Base-by-base conservation (phyloP, 495 filamentous ascomycete genomes). In the Daldinia decipiens region DNA sequence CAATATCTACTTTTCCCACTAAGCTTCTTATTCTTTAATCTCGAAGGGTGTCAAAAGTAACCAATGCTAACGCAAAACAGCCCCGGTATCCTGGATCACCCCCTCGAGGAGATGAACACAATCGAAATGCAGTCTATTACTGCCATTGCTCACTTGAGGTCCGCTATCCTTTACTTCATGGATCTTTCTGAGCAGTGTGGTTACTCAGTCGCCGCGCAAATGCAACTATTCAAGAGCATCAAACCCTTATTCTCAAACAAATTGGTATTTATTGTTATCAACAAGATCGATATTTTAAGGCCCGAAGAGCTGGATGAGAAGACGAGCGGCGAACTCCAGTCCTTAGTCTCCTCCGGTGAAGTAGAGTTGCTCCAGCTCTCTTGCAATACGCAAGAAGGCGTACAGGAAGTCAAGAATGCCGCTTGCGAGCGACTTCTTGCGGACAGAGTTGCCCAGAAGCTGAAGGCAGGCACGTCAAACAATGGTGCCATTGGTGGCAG, bases 111-210 rank as follows among this genome's bases (percentile, higher is more conserved):
- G 82, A 99, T 99, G 95, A 99, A 98, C 82, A 98, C 95, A 9
- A 99, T 99, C 78, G 96, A 99, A 80, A 98, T 98, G 94, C 95
- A 85, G 73, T 94, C 91, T 15, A 98, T 99, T 68, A 98, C 95
- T 12, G 95, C 95, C 9, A 96, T 99, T 81, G 95, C 95, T 47
- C 95, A 99, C 85, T 83, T 99, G 64, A 89, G 95, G 55, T 94
- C 93, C 31, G 94, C 94, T 26, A 94, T 98, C 63, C 83, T 97
- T 60, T 99, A 98, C 81, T 99, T 99, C 81, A 97, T 99, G 89
- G 95, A 98, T 82, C 86, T 98, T 64, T 95, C 92, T 17, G 96
- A 98, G 82, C 94, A 98, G 83, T 99, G 95, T 69, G 95, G 95
- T 38, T 99, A 98, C 84, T 93, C 93, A 2, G 91, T 99, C 50